Percentiles rank a stretch among this genome's conserved stretches.
These are phyloP conservation scores for Dactylella cylindrospora DNA, from an alignment of 2,329 filamentous ascomycete species.

Conservation along the genomic window DNA sequence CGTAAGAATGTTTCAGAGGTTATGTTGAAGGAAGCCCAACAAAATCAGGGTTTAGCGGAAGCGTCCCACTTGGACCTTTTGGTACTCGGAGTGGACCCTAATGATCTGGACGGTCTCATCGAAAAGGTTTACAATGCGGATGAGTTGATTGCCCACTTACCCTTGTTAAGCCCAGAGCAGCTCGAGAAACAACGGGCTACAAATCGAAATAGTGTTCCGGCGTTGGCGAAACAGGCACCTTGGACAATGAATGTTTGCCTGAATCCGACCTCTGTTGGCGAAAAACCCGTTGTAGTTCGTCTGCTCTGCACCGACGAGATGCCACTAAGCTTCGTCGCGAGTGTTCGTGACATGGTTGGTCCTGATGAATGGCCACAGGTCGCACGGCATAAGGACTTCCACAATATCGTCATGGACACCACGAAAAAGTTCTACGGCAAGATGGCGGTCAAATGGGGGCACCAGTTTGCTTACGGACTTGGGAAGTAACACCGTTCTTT, in stretches of 20 bases:
- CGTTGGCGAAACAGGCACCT: neutral
- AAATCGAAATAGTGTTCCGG: conserved; percentile 19
- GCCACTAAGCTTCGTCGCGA: conserved; percentile 15
- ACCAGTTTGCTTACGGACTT: conserved; percentile 26
- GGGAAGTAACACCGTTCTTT: neutral
- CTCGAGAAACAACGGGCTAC: conserved; percentile 4
- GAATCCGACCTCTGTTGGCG: neutral
- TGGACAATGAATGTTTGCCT: conserved; percentile 14
- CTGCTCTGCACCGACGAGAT: conserved; percentile 22
- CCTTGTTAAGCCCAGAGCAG: no score
- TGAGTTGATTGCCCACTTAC: no score
- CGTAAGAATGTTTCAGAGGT: neutral
- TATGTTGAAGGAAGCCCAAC: neutral
- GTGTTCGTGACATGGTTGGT: conserved; percentile 4
- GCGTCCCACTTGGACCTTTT: no score
- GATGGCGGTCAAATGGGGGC: conserved; percentile 35
- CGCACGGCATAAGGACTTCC: conserved; percentile 1
- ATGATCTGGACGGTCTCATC: no score
- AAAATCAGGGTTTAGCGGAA: no score
- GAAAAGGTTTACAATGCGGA: no score
- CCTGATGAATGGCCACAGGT: neutral
- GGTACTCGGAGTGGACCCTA: no score
- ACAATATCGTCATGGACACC: neutral
- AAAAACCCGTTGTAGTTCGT: conserved; percentile 1
- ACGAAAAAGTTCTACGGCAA: conserved; percentile 18